phyloP scores from a whole-genome alignment of 257 asterid species.

The Haberlea rhodopensis region DNA sequence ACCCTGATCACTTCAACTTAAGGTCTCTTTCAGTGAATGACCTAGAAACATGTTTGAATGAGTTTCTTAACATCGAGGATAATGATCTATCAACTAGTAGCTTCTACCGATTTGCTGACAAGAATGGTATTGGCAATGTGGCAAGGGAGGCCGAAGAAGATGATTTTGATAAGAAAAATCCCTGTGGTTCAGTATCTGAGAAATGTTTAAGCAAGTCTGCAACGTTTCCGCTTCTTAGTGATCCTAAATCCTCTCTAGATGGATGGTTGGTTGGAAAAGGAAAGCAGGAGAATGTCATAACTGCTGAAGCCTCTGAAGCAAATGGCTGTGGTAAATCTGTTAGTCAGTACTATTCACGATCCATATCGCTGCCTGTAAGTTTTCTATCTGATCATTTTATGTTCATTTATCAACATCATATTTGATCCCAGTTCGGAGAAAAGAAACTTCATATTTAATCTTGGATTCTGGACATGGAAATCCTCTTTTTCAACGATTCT shows the following conservation, averaged over 20 bases:
- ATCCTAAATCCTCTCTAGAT: constrained; percentile 30
- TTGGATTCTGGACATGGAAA: too few relatives aligned
- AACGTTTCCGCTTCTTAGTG: constrained; percentile 46
- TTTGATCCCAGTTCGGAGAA: constrained; percentile 4
- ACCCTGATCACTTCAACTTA: constrained; percentile 19
- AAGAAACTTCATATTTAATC: not conserved
- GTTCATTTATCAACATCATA: not conserved
- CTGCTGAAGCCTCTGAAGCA: constrained; percentile 25
- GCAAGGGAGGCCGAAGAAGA: constrained; percentile 34
- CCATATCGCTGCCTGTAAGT: constrained; percentile 80
- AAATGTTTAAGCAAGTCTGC: constrained; percentile 49
- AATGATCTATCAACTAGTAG: constrained; percentile 31
- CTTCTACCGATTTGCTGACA: constrained; percentile 26
- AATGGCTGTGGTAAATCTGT: constrained; percentile 32
- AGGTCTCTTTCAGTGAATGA: constrained; percentile 45
- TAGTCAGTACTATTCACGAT: constrained; percentile 33
- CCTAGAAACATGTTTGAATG: constrained; percentile 44
- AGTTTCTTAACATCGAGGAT: constrained; percentile 36
- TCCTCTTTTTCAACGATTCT: constrained; percentile 14
- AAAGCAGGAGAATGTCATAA: constrained; percentile 28
- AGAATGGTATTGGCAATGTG: constrained; percentile 21
- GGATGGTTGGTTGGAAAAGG: constrained; percentile 24
- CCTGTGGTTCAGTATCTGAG: constrained; percentile 30
- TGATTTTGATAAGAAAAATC: constrained; percentile 21
- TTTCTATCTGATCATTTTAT: constrained; percentile 7